Evolutionary conservation across 345 rosid species (phyloP).

Genomic region (Jatropha curcas): DNA sequence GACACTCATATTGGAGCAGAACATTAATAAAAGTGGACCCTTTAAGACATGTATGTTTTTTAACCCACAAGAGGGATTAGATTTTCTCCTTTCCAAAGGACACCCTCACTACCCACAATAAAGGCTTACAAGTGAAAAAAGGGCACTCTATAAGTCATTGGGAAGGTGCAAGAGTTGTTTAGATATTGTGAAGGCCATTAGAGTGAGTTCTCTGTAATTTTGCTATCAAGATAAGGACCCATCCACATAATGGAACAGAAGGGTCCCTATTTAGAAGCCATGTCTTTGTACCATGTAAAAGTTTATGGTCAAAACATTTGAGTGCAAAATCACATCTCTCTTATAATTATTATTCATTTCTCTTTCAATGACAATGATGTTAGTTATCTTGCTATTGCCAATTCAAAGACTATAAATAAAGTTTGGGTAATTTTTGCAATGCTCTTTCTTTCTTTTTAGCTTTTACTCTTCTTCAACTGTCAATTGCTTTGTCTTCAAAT

Average conservation of each 20-base stretch:
- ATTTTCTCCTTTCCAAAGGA: background rate
- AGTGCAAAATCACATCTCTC: background rate
- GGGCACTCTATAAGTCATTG: background rate
- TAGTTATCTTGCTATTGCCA: too few species aligned
- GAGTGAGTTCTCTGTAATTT: background rate
- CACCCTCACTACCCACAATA: background rate
- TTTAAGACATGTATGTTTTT: background rate
- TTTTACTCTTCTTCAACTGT: background rate
- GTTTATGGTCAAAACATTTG: background rate
- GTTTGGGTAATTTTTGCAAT: too few species aligned
- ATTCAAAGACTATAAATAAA: too few species aligned
- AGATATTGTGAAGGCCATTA: background rate
- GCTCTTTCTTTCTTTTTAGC: background rate
- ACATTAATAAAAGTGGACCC: constrained; percentile 19
- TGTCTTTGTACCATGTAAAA: background rate
- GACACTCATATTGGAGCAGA: background rate
- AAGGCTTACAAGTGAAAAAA: background rate
- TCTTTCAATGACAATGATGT: background rate
- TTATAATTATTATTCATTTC: background rate
- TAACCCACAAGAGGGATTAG: background rate
- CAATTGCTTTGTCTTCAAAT: background rate
- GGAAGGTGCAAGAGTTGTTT: constrained; percentile 11
- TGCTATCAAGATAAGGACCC: constrained; percentile 10
- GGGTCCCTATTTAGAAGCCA: background rate
- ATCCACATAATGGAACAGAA: too few species aligned